Conservation (phyloP, 2,329 filamentous ascomycete species). For the Colletotrichum navitas region DNA sequence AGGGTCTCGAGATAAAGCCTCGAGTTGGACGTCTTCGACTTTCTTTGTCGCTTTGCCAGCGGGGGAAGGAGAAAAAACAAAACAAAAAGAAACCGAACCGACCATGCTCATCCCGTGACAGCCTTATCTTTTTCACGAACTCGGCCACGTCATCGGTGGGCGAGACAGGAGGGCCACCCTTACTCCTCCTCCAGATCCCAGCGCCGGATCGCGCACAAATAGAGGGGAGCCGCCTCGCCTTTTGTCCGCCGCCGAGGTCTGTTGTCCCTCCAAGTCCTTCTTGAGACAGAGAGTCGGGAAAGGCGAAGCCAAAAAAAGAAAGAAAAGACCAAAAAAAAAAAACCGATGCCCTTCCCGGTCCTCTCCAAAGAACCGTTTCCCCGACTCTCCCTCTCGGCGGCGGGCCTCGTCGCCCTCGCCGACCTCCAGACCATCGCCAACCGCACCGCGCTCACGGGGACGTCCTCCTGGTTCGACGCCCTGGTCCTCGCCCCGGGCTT, state of each 20-base stretch:
- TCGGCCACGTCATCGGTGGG: constrained; percentile 19
- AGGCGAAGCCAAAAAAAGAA: too few relatives aligned
- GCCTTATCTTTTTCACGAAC: background rate
- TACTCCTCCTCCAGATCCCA: background rate
- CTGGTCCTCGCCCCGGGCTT: constrained; percentile 71
- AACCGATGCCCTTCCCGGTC: constrained; percentile 50
- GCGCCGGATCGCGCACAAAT: background rate
- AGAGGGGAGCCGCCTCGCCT: background rate
- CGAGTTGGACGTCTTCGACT: background rate
- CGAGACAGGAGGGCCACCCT: background rate
- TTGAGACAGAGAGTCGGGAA: background rate
- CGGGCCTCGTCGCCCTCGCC: constrained; percentile 70
- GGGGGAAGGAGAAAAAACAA: too few relatives aligned
- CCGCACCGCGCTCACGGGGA: constrained; percentile 68
- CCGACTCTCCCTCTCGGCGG: constrained; percentile 60
- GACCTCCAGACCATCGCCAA: constrained; percentile 68
- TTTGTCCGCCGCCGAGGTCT: background rate
- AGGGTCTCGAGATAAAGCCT: background rate
- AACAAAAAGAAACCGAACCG: background rate
- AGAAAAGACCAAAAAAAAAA: too few relatives aligned
- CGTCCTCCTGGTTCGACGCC: constrained; percentile 67
- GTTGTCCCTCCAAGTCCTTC: background rate
- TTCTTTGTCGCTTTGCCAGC: constrained; percentile 5
- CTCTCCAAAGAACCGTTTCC: constrained; percentile 63
- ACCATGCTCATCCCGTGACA: constrained; percentile 15